Base-by-base conservation (phyloP, 768 basidiomycete species). In the Termitomyces titanicus region DNA sequence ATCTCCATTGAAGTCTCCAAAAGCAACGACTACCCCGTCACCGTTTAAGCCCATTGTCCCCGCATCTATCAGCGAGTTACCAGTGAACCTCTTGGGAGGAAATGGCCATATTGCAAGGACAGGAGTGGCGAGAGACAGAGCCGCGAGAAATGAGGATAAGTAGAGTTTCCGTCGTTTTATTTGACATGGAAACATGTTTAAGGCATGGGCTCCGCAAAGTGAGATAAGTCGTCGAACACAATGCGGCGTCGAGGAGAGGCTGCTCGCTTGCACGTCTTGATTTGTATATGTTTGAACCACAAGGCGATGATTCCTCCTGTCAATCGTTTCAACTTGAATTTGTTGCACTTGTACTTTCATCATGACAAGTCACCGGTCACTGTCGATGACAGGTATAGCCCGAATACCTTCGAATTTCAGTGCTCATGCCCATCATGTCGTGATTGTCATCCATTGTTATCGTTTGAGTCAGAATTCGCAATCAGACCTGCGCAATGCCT, bases 1-100 rank as follows among this genome's bases (percentile, higher is more conserved):
- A 70, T 98, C 94, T 5, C 92, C 94, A 68, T 98, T 85, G 70
- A 95, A 96, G 74, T 99, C 96, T 31, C 94, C 97, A 63, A 92
- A 91, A 8, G 94, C 95, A 56, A 92, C 79, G 18, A 97, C 80
- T 49, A 89, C 79, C 25, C 83, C 85, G 51, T 83, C 80, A n/a
- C 76, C 79, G 45, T 79, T 79, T 31, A 98, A 71, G 2, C 94
- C 95, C 68, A 95, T 75, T 1, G 85, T 72, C 8, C 94, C 95
- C 3, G 93, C 87, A 57, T 83, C 77, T 47, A 97, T 74, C 49
- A 98, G 78, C 0, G 88, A 80, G 63, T 94, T 95, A 51, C 85
- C 83, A 10, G 79, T 83, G 73, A 93, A 96, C 38, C 91, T 79
- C 67, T 94, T 92, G n/a, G 85, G 80, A 40, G 85, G 78, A 70